phyloP scores from a whole-genome alignment of 805 yeast species.

The Cyberlindnera petersonii region DNA sequence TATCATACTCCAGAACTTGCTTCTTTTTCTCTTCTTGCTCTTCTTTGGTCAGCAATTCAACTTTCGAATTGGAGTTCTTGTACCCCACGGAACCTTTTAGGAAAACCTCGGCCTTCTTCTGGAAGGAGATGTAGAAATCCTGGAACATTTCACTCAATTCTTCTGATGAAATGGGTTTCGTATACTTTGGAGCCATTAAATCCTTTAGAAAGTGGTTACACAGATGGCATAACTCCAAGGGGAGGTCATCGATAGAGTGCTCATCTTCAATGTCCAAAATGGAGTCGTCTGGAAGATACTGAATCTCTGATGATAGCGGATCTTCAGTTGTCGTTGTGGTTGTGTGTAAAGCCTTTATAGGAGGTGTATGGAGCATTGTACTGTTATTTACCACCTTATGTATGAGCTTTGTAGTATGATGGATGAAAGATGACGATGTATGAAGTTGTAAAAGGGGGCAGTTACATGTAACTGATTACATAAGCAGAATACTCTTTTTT shows the following conservation, averaged over 20 bases:
- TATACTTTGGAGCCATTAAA: slow-evolving; percentile 21
- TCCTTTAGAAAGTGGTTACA: slow-evolving; percentile 20
- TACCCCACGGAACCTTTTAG: slow-evolving; percentile 16
- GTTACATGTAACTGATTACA: too few species aligned
- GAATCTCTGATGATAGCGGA: slow-evolving; percentile 1
- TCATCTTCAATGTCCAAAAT: background rate
- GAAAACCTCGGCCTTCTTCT: slow-evolving; percentile 9
- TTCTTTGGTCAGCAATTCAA: slow-evolving; percentile 11
- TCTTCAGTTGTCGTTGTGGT: slow-evolving; percentile 7
- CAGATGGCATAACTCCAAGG: slow-evolving; percentile 12
- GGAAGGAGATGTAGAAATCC: slow-evolving; percentile 19
- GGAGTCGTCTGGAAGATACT: background rate
- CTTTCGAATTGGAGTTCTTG: slow-evolving; percentile 1
- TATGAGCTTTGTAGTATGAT: background rate
- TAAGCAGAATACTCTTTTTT: too few species aligned
- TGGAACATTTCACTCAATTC: slow-evolving; percentile 20
- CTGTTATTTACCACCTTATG: background rate
- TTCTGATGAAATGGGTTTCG: slow-evolving; percentile 19
- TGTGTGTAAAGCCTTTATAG: slow-evolving; percentile 8
- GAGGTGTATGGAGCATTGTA: slow-evolving; percentile 17
- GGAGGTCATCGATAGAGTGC: slow-evolving; percentile 4
- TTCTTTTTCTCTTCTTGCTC: slow-evolving; percentile 8
- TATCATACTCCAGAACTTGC: slow-evolving; percentile 2
- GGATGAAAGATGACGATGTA: too few species aligned
- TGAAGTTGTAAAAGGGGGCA: too few species aligned